Conservation (phyloP, 2,329 filamentous ascomycete species). For the Bipolaris sorokiniana region DNA sequence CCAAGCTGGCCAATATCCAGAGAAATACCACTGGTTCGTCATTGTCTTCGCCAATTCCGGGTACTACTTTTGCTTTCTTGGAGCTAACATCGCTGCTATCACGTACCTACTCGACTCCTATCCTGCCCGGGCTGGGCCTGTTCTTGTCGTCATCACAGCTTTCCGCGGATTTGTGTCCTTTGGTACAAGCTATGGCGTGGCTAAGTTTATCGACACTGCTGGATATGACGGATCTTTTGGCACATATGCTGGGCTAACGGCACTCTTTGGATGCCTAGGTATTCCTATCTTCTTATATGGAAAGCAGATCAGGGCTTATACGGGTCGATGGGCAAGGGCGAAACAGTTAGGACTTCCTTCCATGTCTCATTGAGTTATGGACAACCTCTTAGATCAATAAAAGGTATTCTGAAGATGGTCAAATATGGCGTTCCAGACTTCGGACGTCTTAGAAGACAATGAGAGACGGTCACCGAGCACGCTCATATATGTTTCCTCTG, state of each 20-base stretch:
- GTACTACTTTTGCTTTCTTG: constrained; percentile 50
- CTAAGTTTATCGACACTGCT: constrained; percentile 37
- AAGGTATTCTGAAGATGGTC: too few relatives aligned
- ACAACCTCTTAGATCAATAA: too few relatives aligned
- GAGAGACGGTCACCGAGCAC: too few relatives aligned
- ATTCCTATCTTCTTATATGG: constrained; percentile 40
- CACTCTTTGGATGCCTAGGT: constrained; percentile 36
- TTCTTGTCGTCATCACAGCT: constrained; percentile 56
- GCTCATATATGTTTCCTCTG: too few relatives aligned
- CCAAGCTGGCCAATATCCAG: constrained; percentile 40
- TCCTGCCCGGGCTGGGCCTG: constrained; percentile 50
- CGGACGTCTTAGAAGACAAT: too few relatives aligned
- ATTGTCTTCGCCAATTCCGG: constrained; percentile 39
- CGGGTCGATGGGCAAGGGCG: constrained; percentile 36
- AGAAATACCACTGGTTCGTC: constrained; percentile 46
- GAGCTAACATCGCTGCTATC: constrained; percentile 54
- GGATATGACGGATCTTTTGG: constrained; percentile 46
- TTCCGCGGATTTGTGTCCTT: constrained; percentile 56
- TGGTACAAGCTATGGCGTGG: constrained; percentile 51
- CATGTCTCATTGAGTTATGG: constrained; percentile 15
- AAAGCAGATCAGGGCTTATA: constrained; percentile 42
- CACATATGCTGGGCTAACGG: constrained; percentile 40
- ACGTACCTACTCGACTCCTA: constrained; percentile 56
- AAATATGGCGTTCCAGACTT: too few relatives aligned
- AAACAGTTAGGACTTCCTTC: constrained; percentile 17